Evolutionary conservation across 768 basidiomycete genomes (phyloP).

Genomic region (Termitomyces titanicus): DNA sequence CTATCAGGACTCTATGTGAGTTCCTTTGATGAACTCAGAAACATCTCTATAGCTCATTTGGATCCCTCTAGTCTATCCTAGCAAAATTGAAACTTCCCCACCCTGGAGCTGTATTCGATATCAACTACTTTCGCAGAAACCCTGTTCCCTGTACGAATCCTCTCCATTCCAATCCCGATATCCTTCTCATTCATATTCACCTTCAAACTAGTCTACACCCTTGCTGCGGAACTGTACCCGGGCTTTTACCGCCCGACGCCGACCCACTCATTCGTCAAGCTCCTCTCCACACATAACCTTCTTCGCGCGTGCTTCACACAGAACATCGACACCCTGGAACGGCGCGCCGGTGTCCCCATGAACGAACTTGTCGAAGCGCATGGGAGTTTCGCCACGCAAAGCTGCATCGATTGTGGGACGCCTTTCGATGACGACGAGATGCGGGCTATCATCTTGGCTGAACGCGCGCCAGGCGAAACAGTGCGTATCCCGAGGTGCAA

Average conservation of each 20-base stretch:
- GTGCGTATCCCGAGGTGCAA: slow-evolving; percentile 67
- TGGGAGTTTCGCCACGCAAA: slow-evolving; percentile 87
- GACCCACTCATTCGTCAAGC: slow-evolving; percentile 86
- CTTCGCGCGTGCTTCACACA: slow-evolving; percentile 84
- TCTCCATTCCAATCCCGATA: background rate
- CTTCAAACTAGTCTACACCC: slow-evolving; percentile 64
- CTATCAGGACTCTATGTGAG: slow-evolving; percentile 51
- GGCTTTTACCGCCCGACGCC: slow-evolving; percentile 84
- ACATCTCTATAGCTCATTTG: background rate
- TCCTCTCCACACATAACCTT: slow-evolving; percentile 66
- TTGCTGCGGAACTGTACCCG: slow-evolving; percentile 92
- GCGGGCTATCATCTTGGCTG: slow-evolving; percentile 28
- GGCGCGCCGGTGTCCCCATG: slow-evolving; percentile 71
- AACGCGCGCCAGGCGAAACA: slow-evolving; percentile 20
- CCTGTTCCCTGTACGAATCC: slow-evolving; percentile 76
- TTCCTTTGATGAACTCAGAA: background rate
- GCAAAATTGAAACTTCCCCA: slow-evolving; percentile 78
- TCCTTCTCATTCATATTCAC: background rate
- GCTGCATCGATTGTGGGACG: slow-evolving; percentile 72
- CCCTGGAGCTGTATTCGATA: slow-evolving; percentile 95
- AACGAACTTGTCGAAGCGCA: slow-evolving; percentile 90
- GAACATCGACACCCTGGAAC: slow-evolving; percentile 92
- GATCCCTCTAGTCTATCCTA: slow-evolving; percentile 59
- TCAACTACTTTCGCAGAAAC: slow-evolving; percentile 76
- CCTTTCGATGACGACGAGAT: slow-evolving; percentile 67